These are phyloP conservation scores for Jamesozyma gamospora DNA, from an alignment of 805 yeast species.

Conservation along the genomic window DNA sequence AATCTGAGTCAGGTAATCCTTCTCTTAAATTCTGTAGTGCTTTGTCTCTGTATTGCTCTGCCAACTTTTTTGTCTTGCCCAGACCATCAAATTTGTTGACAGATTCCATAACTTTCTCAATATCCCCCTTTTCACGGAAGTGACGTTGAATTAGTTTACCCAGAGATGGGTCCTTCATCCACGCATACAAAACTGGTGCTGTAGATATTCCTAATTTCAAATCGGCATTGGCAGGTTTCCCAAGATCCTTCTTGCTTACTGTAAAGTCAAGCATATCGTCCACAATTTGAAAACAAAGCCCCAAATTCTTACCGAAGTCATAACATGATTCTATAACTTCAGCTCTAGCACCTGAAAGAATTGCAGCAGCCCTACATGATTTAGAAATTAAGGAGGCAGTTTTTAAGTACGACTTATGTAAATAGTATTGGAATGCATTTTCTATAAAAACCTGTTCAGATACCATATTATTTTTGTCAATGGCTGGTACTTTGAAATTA, in stretches of 20 bases:
- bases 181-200: slow-evolving; percentile 90
- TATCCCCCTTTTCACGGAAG: slow-evolving; percentile 73
- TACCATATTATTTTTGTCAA: slow-evolving; percentile 13
- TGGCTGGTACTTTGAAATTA: slow-evolving; percentile 40
- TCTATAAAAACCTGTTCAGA: slow-evolving; percentile 58
- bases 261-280: slow-evolving; percentile 96
- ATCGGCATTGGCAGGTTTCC: slow-evolving; percentile 96
- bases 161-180: slow-evolving; percentile 78
- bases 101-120: slow-evolving; percentile 66
- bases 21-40: slow-evolving; percentile 62
- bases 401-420: slow-evolving; percentile 90
- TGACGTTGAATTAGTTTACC: slow-evolving; percentile 80
- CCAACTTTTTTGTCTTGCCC: slow-evolving; percentile 62
- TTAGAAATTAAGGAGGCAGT: slow-evolving; percentile 93
- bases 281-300: slow-evolving; percentile 90
- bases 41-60: slow-evolving; percentile 62
- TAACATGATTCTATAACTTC: slow-evolving; percentile 75
- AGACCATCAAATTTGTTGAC: slow-evolving; percentile 69
- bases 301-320: slow-evolving; percentile 85
- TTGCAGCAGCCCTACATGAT: slow-evolving; percentile 87
- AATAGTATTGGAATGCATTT: slow-evolving; percentile 90
- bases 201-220: slow-evolving; percentile 90
- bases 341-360: slow-evolving; percentile 74
- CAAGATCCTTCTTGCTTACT: slow-evolving; percentile 71
- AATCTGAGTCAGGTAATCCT: slow-evolving; percentile 75